Evolutionary conservation across 257 asterid genomes (phyloP).

Genomic region (Solanum dulcamara): DNA sequence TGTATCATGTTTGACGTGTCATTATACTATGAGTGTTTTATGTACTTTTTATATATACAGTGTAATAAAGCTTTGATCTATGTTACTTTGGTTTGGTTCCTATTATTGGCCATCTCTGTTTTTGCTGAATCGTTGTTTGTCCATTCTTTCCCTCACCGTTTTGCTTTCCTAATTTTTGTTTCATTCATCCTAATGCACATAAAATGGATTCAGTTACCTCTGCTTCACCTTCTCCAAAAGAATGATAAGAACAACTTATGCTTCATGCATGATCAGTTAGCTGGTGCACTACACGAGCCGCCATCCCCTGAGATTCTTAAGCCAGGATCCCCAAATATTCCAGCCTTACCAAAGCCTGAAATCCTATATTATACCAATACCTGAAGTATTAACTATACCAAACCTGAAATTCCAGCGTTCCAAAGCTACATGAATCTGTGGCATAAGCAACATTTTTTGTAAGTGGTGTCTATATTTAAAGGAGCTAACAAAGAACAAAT

Average conservation of each 20-base stretch:
- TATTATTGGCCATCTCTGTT: background rate
- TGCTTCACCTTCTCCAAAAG: background rate
- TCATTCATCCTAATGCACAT: background rate
- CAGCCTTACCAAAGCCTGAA: background rate
- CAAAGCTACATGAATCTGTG: background rate
- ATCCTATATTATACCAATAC: background rate
- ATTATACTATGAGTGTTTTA: background rate
- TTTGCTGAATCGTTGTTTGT: background rate
- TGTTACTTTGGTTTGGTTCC: background rate
- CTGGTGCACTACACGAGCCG: slow-evolving; percentile 3
- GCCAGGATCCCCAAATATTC: background rate
- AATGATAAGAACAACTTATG: background rate
- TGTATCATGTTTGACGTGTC: background rate
- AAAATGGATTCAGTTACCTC: background rate
- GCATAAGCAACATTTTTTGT: background rate
- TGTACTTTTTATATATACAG: background rate
- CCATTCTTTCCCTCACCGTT: background rate
- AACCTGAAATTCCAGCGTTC: slow-evolving; percentile 11
- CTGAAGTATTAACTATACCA: slow-evolving; percentile 1
- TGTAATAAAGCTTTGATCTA: background rate
- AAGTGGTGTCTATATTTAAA: background rate
- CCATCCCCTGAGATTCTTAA: background rate
- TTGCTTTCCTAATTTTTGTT: background rate
- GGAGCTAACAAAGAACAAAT: background rate
- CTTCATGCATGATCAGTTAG: slow-evolving; percentile 1